phyloP scores from a whole-genome alignment of 148 eudicot species.

The Heliamphora exappendiculata region DNA sequence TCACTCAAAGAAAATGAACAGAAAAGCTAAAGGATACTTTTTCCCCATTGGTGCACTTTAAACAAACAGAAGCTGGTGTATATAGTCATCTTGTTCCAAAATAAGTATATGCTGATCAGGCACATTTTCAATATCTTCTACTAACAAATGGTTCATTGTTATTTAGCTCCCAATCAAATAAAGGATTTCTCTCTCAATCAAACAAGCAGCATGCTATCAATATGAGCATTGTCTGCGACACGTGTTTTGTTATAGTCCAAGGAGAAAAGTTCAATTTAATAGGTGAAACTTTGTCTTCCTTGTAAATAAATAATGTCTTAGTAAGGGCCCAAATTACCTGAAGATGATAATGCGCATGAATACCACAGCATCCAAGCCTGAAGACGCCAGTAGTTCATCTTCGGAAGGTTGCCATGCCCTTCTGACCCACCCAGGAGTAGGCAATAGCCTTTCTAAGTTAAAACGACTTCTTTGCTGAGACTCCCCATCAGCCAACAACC shows the following conservation, averaged over 20 bases:
- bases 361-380: slow-evolving; percentile 79
- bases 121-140: background rate
- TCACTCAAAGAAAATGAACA: background rate
- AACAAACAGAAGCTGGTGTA: background rate
- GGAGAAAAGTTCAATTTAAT: background rate
- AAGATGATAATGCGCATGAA: slow-evolving; percentile 62
- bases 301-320: background rate
- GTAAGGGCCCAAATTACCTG: slow-evolving; percentile 33
- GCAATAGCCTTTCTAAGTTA: slow-evolving; percentile 38
- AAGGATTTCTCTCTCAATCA: background rate
- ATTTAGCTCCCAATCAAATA: background rate
- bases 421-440: slow-evolving; percentile 60
- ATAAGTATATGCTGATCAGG: background rate
- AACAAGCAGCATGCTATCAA: background rate
- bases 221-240: background rate
- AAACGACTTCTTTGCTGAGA: slow-evolving; percentile 14
- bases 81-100: background rate
- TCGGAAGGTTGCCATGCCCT: slow-evolving; percentile 61
- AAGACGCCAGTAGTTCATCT: slow-evolving; percentile 52
- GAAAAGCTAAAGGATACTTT: background rate
- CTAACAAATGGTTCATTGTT: background rate
- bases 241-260: background rate
- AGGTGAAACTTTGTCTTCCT: background rate
- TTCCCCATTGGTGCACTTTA: background rate
- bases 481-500: slow-evolving; percentile 39